These are phyloP conservation scores for Backusella circina DNA, from an alignment of 192 early-diverging fungal genomes.

Conservation along the genomic window DNA sequence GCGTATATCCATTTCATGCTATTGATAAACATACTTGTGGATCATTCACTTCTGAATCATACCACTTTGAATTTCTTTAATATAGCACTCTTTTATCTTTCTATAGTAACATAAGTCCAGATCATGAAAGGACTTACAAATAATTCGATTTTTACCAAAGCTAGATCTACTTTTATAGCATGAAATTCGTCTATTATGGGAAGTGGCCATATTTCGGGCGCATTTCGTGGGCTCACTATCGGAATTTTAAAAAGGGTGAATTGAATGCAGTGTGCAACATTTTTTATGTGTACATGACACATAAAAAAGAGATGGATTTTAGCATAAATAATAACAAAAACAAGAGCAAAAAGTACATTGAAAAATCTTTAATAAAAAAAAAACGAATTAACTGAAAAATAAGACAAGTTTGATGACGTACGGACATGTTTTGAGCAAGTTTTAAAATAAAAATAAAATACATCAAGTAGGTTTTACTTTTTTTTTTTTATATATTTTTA, in stretches of 20 bases:
- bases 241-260: neutral
- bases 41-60: too few relatives aligned
- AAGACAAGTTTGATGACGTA: neutral
- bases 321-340: neutral
- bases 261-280: neutral
- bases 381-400: neutral
- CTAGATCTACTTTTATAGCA: too few relatives aligned
- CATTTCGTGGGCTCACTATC: neutral
- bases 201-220: too few relatives aligned
- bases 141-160: too few relatives aligned
- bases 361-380: neutral
- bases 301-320: neutral
- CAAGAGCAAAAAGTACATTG: neutral
- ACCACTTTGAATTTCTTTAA: too few relatives aligned
- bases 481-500: neutral
- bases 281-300: neutral
- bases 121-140: too few relatives aligned
- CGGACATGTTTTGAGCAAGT: neutral
- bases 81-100: too few relatives aligned
- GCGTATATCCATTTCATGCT: too few relatives aligned
- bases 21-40: too few relatives aligned
- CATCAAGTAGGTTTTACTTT: neutral
- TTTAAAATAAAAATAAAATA: neutral
- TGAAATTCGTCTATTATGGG: too few relatives aligned
- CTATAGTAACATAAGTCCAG: too few relatives aligned